These are phyloP conservation scores for Chloris gayana DNA, from an alignment of 176 grass and related monocot species.

Conservation along the genomic window DNA sequence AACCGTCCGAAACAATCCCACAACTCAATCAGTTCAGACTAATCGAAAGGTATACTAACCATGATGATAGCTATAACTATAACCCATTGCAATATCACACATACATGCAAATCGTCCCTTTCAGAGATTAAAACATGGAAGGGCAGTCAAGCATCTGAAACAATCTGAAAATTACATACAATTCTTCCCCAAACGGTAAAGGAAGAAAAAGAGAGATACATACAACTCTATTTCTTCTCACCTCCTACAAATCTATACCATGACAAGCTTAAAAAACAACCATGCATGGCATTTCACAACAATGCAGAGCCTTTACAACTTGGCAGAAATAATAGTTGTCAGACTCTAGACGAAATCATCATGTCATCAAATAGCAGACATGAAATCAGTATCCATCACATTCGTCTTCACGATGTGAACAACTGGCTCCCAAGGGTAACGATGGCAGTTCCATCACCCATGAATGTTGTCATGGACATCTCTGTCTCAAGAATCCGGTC, in stretches of 20 bases:
- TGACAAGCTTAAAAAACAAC: conserved; percentile 55
- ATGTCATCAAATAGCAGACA: conserved; percentile 69
- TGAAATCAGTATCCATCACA: conserved; percentile 37
- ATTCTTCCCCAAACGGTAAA: conserved; percentile 35
- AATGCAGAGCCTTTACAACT: conserved; percentile 49
- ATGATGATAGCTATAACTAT: neutral
- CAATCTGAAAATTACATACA: conserved; percentile 45
- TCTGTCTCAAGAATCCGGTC: conserved; percentile 87
- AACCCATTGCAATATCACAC: neutral
- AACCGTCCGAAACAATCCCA: conserved; percentile 21
- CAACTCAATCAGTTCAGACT: neutral
- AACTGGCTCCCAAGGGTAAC: conserved; percentile 94
- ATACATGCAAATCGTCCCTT: conserved; percentile 7
- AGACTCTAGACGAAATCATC: conserved; percentile 43
- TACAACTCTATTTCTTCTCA: conserved; percentile 47
- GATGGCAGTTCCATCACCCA: conserved; percentile 91
- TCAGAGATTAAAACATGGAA: neutral
- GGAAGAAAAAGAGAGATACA: conserved; percentile 48
- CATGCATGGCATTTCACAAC: conserved; percentile 51
- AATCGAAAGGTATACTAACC: no score
- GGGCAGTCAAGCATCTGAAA: conserved; percentile 16
- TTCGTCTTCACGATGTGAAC: conserved; percentile 62
- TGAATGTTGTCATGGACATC: conserved; percentile 87
- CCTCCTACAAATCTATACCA: conserved; percentile 52
- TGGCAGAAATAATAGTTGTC: conserved; percentile 49